phyloP scores from a whole-genome alignment of 2,329 filamentous ascomycete species.

The Fusarium clavum region DNA sequence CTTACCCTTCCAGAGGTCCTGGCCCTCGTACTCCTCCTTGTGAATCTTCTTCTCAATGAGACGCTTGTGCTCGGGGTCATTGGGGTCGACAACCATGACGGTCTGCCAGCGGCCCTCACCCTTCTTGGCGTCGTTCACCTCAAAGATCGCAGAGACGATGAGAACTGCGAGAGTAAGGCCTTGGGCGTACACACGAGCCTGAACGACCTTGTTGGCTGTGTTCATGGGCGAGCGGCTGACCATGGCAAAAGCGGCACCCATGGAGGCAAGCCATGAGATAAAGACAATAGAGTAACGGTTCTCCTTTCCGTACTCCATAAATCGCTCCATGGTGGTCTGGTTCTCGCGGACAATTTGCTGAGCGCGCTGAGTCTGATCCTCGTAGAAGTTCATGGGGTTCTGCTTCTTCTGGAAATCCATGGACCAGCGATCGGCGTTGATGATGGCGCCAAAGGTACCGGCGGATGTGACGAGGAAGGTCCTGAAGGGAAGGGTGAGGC shows the following conservation, averaged over 20 bases:
- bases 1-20: constrained; percentile 92
- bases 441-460: constrained; percentile 87
- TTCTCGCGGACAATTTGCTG: constrained; percentile 66
- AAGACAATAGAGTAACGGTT: constrained; percentile 92
- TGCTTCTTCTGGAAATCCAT: constrained; percentile 74
- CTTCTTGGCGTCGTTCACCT: constrained; percentile 79
- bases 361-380: constrained; percentile 70
- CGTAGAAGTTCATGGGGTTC: constrained; percentile 76
- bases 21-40: constrained; percentile 86
- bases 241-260: constrained; percentile 78
- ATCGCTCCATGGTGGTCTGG: constrained; percentile 68
- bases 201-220: constrained; percentile 87
- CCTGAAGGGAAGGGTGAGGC: constrained; percentile 88
- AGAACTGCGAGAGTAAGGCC: constrained; percentile 87
- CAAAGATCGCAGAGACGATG: constrained; percentile 83
- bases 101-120: constrained; percentile 87
- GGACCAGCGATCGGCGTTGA: constrained; percentile 80
- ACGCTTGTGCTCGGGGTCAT: constrained; percentile 85
- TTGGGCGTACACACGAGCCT: constrained; percentile 95
- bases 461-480: constrained; percentile 87
- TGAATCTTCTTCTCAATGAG: constrained; percentile 89
- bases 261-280: constrained; percentile 81
- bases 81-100: constrained; percentile 80
- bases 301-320: constrained; percentile 78
- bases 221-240: constrained; percentile 82